phyloP scores from a whole-genome alignment of 2,329 filamentous ascomycete species.

The Arthrobotrys entomopaga region DNA sequence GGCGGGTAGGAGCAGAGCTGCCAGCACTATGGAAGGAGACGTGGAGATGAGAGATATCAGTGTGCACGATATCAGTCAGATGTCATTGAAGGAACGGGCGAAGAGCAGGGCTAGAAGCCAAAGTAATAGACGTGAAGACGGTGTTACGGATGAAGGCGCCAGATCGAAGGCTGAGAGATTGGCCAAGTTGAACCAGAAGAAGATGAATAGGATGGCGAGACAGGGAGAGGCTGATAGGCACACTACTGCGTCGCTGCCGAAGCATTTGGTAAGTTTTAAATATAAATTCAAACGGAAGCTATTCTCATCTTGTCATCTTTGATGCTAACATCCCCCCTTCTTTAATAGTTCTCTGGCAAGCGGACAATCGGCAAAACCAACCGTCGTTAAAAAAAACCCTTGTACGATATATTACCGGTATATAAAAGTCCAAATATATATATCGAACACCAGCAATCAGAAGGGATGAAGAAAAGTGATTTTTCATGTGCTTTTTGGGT shows the following conservation, averaged over 20 bases:
- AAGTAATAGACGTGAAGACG: constrained; percentile 75
- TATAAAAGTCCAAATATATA: too few species aligned
- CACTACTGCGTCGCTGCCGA: constrained; percentile 79
- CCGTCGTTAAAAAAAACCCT: constrained; percentile 70
- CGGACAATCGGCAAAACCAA: constrained; percentile 90
- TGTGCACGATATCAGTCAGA: constrained; percentile 65
- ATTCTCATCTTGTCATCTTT: background rate
- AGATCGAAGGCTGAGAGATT: constrained; percentile 85
- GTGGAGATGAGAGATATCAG: constrained; percentile 62
- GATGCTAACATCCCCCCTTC: constrained; percentile 3
- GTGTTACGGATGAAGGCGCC: constrained; percentile 74
- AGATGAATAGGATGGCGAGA: constrained; percentile 97
- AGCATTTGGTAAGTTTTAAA: constrained; percentile 85
- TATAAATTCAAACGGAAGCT: too few species aligned
- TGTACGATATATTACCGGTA: background rate
- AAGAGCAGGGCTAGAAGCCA: constrained; percentile 76
- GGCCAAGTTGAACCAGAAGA: constrained; percentile 91
- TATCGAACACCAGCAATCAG: background rate
- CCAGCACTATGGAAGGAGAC: constrained; percentile 81
- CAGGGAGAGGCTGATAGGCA: constrained; percentile 97
- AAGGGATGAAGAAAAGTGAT: constrained; percentile 6
- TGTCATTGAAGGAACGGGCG: constrained; percentile 70
- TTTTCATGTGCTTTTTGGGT: background rate
- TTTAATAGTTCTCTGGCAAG: constrained; percentile 80
- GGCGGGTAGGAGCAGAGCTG: constrained; percentile 69